These are phyloP conservation scores for Vigna unguiculata DNA, from an alignment of 306 rosid genomes.

Conservation along the genomic window DNA sequence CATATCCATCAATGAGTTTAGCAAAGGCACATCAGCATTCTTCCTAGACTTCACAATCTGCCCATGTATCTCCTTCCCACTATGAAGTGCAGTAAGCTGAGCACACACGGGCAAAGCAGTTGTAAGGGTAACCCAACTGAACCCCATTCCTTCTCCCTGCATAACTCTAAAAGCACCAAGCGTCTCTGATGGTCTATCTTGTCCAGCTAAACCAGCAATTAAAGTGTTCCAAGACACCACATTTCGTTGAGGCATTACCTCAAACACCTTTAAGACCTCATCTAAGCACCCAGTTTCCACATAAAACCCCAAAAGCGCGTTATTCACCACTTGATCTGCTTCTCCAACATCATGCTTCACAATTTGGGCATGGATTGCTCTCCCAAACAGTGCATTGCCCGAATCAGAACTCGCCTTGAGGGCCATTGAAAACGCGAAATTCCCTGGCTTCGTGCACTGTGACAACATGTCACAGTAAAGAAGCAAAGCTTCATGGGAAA, in stretches of 20 bases:
- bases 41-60: conserved; percentile 62
- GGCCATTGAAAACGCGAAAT: conserved; percentile 62
- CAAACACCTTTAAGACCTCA: conserved; percentile 59
- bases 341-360: conserved; percentile 50
- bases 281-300: conserved; percentile 48
- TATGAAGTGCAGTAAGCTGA: conserved; percentile 56
- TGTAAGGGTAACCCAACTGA: conserved; percentile 69
- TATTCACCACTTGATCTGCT: conserved; percentile 71
- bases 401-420: conserved; percentile 56
- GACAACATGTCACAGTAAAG: conserved; percentile 61
- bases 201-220: conserved; percentile 52
- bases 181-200: conserved; percentile 46
- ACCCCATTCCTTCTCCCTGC: conserved; percentile 59
- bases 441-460: conserved; percentile 46
- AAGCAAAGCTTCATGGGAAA: conserved; percentile 51
- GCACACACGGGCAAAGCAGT: conserved; percentile 54
- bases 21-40: conserved; percentile 54
- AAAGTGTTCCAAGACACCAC: conserved; percentile 71
- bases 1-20: conserved; percentile 69
- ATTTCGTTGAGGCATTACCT: conserved; percentile 65
- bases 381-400: conserved; percentile 50
- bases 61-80: conserved; percentile 71
- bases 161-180: conserved; percentile 55
- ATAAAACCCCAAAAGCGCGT: conserved; percentile 56
- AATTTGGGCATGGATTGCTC: conserved; percentile 64